Base-by-base conservation (phyloP, 495 filamentous ascomycete genomes). In the Tetracladium setigerum region DNA sequence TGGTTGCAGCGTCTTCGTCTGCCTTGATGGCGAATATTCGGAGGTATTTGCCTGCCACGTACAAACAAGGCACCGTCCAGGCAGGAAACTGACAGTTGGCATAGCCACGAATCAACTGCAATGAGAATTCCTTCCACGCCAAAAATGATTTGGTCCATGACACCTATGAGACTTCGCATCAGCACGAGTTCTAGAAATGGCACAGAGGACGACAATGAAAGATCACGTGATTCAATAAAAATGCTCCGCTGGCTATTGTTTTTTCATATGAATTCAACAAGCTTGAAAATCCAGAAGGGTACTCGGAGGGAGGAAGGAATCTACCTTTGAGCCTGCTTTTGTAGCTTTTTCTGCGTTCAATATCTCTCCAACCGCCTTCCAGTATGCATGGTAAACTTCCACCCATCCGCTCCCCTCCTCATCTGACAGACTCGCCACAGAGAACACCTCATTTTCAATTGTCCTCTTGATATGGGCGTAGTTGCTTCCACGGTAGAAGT, bases 51-150 rank as follows among this genome's bases (percentile, higher is more conserved):
- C 86, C 88, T 6, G 81, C 79, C 10, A 81, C 75, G 54, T 96
- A 96, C 46, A 98, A 70, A 61, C 86, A 90, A 13, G 90, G 87
- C 33, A 96, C 68, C 0, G 88, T 89, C 89, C 89, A 97, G 15
- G 84, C 79, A 30, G 83, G 78, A 56, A 96, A 83, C 4, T 75
- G 73, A 31, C 69, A 64, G 44, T 69, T 79, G 9, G 74, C 76
- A 62, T 95, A 95, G 2, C 84, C 86, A 40, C 82, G 73, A n/a
- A 86, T 79, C 27, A 95, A 58, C 8, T 66, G 61, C 51, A 82
- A 82, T 36, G 83, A 67, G 42, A 95, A 51, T 7, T 88, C 85
- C 56, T 85, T 91, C 90, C 91, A 96, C 7, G 78, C 68, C 36
- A 86, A 82, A 61, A 94, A 97, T 0, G 89, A 84, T 31, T 73